Base-by-base conservation (phyloP, 352 stramenopile genomes). In the Pythium diclinum region DNA sequence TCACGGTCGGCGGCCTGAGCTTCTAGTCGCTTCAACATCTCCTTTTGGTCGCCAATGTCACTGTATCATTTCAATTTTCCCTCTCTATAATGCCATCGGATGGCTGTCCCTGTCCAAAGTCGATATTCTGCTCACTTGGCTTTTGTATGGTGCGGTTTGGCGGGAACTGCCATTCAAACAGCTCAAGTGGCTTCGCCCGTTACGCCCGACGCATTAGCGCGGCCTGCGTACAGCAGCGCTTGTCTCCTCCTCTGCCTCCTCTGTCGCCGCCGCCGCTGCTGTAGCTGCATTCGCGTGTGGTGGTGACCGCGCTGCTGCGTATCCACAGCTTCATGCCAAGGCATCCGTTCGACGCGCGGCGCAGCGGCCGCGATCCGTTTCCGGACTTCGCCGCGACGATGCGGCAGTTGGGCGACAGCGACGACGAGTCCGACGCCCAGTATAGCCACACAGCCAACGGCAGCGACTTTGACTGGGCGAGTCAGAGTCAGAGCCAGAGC, bases 1-100 rank as follows among this genome's bases (percentile, higher is more conserved):
- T 92, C 66, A 95, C 86, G 1, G 84, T 96, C n/a, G 87, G 83
- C 51, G 88, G 85, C 2, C 67, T 96, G 14, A 90, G 83, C 33
- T 95, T 95, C 59, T 96, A 77, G 72, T 6, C 14, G 7, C 25
- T 55, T 9, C n/a, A 55, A 33, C 25, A 55, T 8, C 47, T 34
- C 23, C 11, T 25, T 51, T 19, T 21, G 33, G 25, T 28, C 8
- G 6, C 5, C 17, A 47, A 23, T 47, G 40, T 47, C 40, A 47
- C 51, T 19, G 10, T 19, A 23, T 16, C 21, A 47, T 47, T 47
- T 17, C 36, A 16, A 2, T 42, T 3, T 17, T 42, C 4, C 23
- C 40, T 51, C 32, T 9, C 13, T 23, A 55, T 19, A 47, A 21
- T 64, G 19, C 21, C 23, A 53, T 61, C 23, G 10, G 21, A 42